phyloP scores from a whole-genome alignment of 1,284 basidiomycete species.

The Cryptococcus neoformans region DNA sequence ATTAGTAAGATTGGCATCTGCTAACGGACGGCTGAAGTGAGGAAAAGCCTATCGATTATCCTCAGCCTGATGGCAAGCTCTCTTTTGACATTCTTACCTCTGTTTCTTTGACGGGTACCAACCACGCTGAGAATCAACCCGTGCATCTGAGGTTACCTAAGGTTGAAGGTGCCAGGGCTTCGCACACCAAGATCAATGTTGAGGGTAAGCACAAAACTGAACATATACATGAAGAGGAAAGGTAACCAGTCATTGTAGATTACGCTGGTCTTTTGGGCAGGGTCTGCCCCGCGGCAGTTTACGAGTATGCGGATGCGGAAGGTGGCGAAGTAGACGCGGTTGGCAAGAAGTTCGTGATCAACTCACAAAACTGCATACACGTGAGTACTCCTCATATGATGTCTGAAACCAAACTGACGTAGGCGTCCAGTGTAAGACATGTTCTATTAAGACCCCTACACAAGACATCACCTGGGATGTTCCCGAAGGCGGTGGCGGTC shows the following conservation, averaged over 20 bases:
- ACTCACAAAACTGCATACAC: constrained; percentile 68
- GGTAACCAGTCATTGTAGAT: constrained; percentile 31
- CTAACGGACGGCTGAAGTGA: constrained; percentile 43
- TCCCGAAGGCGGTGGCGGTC: constrained; percentile 89
- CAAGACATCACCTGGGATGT: constrained; percentile 92
- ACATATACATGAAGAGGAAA: not conserved
- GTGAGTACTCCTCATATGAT: constrained; percentile 25
- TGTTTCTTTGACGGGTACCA: constrained; percentile 87
- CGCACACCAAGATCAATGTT: constrained; percentile 76
- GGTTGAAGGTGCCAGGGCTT: constrained; percentile 53
- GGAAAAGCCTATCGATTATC: constrained; percentile 84
- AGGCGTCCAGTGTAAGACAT: constrained; percentile 74
- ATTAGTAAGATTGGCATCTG: not conserved
- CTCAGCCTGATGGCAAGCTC: constrained; percentile 81
- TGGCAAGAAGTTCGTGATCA: constrained; percentile 92
- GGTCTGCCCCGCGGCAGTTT: constrained; percentile 94
- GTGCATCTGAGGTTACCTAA: constrained; percentile 72
- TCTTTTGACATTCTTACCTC: constrained; percentile 94
- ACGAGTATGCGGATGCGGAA: constrained; percentile 82
- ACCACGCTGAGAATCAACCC: constrained; percentile 95
- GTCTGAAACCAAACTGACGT: constrained; percentile 1
- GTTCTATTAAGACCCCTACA: constrained; percentile 84
- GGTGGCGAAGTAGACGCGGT: constrained; percentile 56
- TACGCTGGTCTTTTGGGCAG: constrained; percentile 84
- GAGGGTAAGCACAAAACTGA: constrained; percentile 24